These are phyloP conservation scores for Ceriops decandra DNA, from an alignment of 345 rosid species.

Conservation along the genomic window DNA sequence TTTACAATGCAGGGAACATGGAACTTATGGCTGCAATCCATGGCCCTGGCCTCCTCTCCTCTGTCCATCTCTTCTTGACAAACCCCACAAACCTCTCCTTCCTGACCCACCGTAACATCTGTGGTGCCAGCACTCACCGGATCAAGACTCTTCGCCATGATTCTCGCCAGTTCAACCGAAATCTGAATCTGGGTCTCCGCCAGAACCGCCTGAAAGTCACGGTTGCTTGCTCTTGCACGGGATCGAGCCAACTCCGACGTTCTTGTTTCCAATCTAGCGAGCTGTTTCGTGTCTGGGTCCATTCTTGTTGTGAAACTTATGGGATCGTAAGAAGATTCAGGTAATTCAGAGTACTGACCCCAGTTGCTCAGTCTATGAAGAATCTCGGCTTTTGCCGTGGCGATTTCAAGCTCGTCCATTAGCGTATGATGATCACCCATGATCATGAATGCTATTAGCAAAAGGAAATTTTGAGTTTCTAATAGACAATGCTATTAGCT, in stretches of 20 bases:
- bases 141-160: constrained; percentile 3
- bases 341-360: background rate
- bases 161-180: background rate
- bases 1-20: background rate
- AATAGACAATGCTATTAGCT: too few species aligned
- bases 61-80: constrained; percentile 4
- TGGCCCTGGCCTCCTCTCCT: constrained; percentile 3
- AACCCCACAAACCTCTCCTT: constrained; percentile 2
- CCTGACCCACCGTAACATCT: background rate
- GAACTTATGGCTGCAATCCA: constrained; percentile 14
- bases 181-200: background rate
- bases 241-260: background rate
- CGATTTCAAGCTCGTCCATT: constrained; percentile 6
- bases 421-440: too few species aligned
- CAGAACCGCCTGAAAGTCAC: constrained; percentile 4
- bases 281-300: background rate
- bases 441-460: too few species aligned
- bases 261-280: background rate
- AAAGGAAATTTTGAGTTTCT: too few species aligned
- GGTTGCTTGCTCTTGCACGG: background rate
- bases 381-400: background rate
- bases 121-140: background rate
- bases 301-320: background rate
- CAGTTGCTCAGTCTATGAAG: constrained; percentile 7
- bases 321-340: background rate